A percentile compares a stretch with the other conserved stretches of the same genome.
Conservation (phyloP, 345 rosid species). For the Limnanthes douglasii region DNA sequence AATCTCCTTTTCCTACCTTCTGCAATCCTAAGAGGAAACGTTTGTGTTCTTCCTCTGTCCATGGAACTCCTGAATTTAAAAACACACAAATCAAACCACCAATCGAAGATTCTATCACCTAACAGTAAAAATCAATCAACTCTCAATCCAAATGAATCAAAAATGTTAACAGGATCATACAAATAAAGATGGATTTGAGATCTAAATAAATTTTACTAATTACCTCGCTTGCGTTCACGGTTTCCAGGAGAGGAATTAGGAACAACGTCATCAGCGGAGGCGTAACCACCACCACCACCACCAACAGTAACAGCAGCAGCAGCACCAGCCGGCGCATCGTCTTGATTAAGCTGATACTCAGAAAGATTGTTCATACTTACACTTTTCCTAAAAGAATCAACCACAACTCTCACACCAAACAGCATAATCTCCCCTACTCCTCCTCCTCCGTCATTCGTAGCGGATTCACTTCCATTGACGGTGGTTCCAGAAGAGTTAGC, state of each 20-base stretch:
- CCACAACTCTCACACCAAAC: constrained; percentile 81
- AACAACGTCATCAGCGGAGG: constrained; percentile 67
- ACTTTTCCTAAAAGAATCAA: constrained; percentile 86
- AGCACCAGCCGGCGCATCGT: too few relatives aligned
- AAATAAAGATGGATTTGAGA: not conserved
- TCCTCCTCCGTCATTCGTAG: constrained; percentile 3
- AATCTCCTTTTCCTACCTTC: constrained; percentile 86
- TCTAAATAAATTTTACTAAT: too few relatives aligned
- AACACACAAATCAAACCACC: not conserved
- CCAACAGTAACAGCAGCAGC: too few relatives aligned
- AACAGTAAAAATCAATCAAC: not conserved
- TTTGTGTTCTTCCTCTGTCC: constrained; percentile 97
- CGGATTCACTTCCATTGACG: constrained; percentile 1
- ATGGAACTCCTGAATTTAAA: constrained; percentile 53
- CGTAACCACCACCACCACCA: constrained; percentile 27
- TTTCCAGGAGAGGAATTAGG: constrained; percentile 23
- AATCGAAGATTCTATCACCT: not conserved
- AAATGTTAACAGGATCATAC: not conserved
- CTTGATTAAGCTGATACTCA: constrained; percentile 40
- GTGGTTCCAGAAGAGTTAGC: constrained; percentile 16
- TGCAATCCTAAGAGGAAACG: constrained; percentile 68
- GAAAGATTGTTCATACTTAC: constrained; percentile 82
- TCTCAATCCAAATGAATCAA: not conserved
- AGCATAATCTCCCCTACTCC: constrained; percentile 49
- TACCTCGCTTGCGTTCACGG: constrained; percentile 87